These are phyloP conservation scores for Eucalyptus sideroxylon DNA, from an alignment of 345 rosid genomes.

Conservation along the genomic window DNA sequence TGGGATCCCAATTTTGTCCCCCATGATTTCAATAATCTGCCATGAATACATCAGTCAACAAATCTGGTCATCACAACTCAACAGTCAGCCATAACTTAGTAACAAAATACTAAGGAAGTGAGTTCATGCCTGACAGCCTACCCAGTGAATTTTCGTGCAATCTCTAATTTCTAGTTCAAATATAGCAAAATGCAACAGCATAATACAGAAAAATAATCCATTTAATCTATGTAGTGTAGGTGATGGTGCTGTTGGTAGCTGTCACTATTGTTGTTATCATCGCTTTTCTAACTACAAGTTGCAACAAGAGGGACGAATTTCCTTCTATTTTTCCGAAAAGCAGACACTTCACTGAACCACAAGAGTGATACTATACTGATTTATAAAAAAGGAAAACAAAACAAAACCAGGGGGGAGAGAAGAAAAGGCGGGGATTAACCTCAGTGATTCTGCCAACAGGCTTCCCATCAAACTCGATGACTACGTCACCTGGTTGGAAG, in stretches of 20 bases:
- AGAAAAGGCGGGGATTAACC: conserved; percentile 15
- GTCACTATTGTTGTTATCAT: background rate
- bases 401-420: background rate
- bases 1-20: conserved; percentile 44
- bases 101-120: background rate
- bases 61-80: background rate
- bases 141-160: background rate
- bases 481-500: conserved; percentile 76
- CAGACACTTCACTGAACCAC: background rate
- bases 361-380: background rate
- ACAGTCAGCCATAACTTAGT: background rate
- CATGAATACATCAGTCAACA: background rate
- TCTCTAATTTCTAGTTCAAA: background rate
- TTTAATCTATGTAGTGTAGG: background rate
- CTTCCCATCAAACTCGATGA: conserved; percentile 59
- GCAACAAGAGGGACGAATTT: background rate
- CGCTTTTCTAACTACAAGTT: background rate
- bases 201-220: background rate
- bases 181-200: background rate
- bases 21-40: conserved; percentile 70
- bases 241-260: background rate
- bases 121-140: background rate
- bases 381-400: background rate
- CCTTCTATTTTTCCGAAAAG: background rate
- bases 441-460: conserved; percentile 68